Conservation (phyloP, 495 filamentous ascomycete species). For the Aspergillus homomorphus region DNA sequence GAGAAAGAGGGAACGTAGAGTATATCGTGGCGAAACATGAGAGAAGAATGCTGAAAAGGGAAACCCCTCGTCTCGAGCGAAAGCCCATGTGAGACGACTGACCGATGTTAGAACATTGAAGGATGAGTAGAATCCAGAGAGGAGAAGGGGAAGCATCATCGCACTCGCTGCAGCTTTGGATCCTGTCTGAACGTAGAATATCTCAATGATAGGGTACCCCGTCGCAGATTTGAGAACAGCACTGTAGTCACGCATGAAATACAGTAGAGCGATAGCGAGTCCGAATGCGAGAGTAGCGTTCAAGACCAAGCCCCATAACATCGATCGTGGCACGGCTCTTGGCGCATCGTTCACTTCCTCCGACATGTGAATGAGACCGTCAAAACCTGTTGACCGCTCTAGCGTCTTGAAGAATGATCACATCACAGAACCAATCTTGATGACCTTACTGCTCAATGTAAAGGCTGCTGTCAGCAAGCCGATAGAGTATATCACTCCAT, state of each 20-base stretch:
- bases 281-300: neutral
- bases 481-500: conserved; percentile 40
- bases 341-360: conserved; percentile 30
- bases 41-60: conserved; percentile 49
- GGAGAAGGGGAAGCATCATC: neutral
- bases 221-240: neutral
- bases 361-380: conserved; percentile 32
- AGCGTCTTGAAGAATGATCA: neutral
- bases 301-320: conserved; percentile 1
- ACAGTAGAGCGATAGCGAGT: neutral
- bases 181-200: conserved; percentile 1
- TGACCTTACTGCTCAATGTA: conserved; percentile 26
- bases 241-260: neutral
- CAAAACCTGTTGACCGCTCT: conserved; percentile 17
- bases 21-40: conserved; percentile 34
- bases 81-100: conserved; percentile 53
- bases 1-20: conserved; percentile 40
- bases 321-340: neutral
- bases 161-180: conserved; percentile 2
- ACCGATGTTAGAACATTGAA: conserved; percentile 35
- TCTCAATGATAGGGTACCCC: conserved; percentile 3
- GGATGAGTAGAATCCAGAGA: conserved; percentile 1
- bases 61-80: conserved; percentile 50
- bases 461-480: conserved; percentile 33
- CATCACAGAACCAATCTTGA: neutral